phyloP scores from a whole-genome alignment of 2,329 filamentous ascomycete genomes.

The Colletotrichum truncatum region DNA sequence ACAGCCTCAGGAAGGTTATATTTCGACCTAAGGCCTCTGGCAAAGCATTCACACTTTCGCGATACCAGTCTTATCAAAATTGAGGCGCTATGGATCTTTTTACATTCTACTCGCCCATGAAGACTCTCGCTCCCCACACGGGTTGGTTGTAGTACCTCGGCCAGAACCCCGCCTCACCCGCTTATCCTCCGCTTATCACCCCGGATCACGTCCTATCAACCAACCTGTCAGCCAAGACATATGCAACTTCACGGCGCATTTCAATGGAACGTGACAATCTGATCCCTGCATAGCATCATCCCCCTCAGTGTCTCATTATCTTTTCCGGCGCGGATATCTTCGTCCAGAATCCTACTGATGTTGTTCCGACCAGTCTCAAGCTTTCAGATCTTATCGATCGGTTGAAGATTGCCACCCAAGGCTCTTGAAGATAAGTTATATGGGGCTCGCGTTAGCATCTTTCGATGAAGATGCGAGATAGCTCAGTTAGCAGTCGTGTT shows the following conservation, averaged over 20 bases:
- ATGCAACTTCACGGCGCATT: slow-evolving; percentile 8
- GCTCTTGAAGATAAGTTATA: not conserved
- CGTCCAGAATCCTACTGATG: not conserved
- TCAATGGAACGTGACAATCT: slow-evolving; percentile 8
- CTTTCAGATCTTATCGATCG: not conserved
- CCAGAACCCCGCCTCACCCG: not conserved
- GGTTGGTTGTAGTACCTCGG: not conserved
- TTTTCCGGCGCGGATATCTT: slow-evolving; percentile 9
- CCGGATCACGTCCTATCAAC: slow-evolving; percentile 8
- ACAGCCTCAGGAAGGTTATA: no score
- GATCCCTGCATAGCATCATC: not conserved
- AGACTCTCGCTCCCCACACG: not conserved
- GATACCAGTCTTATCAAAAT: no score
- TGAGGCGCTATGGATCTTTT: no score
- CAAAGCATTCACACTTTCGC: no score
- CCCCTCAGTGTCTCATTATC: not conserved
- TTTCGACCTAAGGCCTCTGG: no score
- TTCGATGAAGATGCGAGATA: not conserved
- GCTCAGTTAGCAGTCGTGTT: not conserved
- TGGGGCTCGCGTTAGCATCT: not conserved
- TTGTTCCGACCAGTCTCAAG: not conserved
- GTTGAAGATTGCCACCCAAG: not conserved
- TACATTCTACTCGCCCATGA: no score
- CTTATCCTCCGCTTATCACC: slow-evolving; percentile 12
- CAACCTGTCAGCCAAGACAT: not conserved